A percentile compares a stretch with the other conserved stretches of the same genome.
Evolutionary conservation across 2,329 filamentous ascomycete genomes (phyloP).

Genomic region (Botrytis paeoniae): DNA sequence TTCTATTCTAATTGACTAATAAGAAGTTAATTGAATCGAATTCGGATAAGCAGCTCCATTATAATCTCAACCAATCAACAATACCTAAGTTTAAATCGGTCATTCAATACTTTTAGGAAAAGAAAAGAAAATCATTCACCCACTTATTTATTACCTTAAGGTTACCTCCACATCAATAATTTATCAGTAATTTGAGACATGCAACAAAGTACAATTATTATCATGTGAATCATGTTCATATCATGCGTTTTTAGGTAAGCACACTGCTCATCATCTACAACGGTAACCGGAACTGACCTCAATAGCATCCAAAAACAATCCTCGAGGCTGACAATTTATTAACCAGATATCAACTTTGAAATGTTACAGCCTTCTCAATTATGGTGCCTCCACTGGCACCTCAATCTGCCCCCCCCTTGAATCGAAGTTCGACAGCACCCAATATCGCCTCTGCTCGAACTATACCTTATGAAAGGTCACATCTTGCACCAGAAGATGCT

Average conservation of each 20-base stretch:
- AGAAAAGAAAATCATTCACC: too few species aligned
- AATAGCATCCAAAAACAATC: slow-evolving; percentile 9
- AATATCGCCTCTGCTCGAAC: slow-evolving; percentile 14
- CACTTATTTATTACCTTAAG: too few species aligned
- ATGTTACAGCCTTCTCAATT: slow-evolving; percentile 17
- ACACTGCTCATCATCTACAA: background rate
- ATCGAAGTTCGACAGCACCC: slow-evolving; percentile 31
- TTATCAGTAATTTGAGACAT: background rate
- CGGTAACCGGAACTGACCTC: background rate
- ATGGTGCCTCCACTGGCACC: slow-evolving; percentile 34
- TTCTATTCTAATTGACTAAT: background rate
- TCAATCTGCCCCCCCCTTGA: slow-evolving; percentile 30
- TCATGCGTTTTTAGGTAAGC: background rate
- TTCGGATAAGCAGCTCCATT: background rate
- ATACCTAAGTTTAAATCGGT: background rate
- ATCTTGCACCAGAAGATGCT: slow-evolving; percentile 81
- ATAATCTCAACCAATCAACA: background rate
- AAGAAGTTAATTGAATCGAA: background rate
- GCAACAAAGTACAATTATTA: background rate
- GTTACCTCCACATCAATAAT: background rate
- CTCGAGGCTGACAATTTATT: slow-evolving; percentile 15
- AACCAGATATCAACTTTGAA: slow-evolving; percentile 3
- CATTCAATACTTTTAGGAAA: background rate
- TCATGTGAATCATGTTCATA: background rate
- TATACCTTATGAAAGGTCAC: slow-evolving; percentile 52